These are phyloP conservation scores for Strobilomyces dryophilus DNA, from an alignment of 768 basidiomycete genomes.

Conservation along the genomic window DNA sequence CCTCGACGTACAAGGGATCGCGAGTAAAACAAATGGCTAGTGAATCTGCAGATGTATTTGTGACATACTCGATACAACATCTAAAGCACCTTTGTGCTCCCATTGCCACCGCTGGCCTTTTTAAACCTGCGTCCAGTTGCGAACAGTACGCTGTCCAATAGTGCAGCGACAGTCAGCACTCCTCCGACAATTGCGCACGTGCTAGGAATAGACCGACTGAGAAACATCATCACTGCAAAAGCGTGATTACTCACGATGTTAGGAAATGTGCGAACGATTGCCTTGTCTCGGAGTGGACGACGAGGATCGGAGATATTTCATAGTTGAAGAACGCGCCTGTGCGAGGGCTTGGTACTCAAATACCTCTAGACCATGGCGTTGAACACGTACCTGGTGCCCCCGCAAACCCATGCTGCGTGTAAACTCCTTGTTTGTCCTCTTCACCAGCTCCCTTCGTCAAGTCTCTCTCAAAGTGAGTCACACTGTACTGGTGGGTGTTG, in stretches of 20 bases:
- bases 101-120: constrained; percentile 40
- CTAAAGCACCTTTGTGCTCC: constrained; percentile 32
- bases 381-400: constrained; percentile 60
- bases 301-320: constrained; percentile 94
- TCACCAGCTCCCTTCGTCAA: constrained; percentile 58
- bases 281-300: constrained; percentile 85
- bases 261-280: constrained; percentile 98
- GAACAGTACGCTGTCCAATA: constrained; percentile 85
- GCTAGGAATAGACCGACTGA: constrained; percentile 36
- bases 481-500: constrained; percentile 92
- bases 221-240: neutral
- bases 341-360: neutral
- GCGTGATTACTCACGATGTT: constrained; percentile 71
- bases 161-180: constrained; percentile 88
- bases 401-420: constrained; percentile 65
- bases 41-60: constrained; percentile 5
- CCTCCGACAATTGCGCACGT: constrained; percentile 98
- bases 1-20: neutral
- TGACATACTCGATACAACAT: constrained; percentile 10
- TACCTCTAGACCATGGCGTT: neutral
- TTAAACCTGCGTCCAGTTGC: constrained; percentile 74
- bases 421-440: constrained; percentile 58
- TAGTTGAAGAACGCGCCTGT: constrained; percentile 85
- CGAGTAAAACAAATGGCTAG: constrained; percentile 16
- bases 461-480: constrained; percentile 95